Evolutionary conservation across 2,329 filamentous ascomycete species (phyloP).

Genomic region (Zymoseptoria tritici): DNA sequence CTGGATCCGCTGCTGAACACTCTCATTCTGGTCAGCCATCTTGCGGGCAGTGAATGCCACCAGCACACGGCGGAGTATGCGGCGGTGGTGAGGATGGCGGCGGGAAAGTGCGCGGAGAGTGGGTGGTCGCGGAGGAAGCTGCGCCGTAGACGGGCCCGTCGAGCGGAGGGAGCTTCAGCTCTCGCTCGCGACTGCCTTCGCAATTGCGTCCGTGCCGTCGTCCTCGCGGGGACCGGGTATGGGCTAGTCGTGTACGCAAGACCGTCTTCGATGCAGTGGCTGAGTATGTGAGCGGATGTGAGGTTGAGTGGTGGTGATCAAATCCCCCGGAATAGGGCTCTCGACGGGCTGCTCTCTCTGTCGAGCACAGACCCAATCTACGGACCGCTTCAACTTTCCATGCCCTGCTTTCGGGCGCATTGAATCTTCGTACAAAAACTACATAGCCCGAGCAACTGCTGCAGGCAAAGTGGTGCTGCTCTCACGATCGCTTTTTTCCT

Average conservation of each 20-base stretch:
- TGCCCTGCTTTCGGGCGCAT: background rate
- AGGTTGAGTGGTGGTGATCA: background rate
- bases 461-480: background rate
- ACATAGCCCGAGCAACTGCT: background rate
- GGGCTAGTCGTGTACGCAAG: background rate
- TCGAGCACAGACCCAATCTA: background rate
- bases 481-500: background rate
- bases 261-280: background rate
- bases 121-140: conserved; percentile 7
- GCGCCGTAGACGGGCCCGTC: conserved; percentile 8
- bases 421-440: background rate
- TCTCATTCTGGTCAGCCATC: conserved; percentile 46
- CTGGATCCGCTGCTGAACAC: conserved; percentile 64
- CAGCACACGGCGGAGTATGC: conserved; percentile 4
- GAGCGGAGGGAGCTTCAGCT: background rate
- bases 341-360: background rate
- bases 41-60: conserved; percentile 9
- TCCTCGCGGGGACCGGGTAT: background rate
- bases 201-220: background rate
- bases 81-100: conserved; percentile 7
- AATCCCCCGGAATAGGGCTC: background rate
- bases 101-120: conserved; percentile 3
- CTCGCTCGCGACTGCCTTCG: background rate
- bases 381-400: background rate
- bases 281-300: background rate